These are phyloP conservation scores for Fragaria nilgerrensis DNA, from an alignment of 306 rosid genomes.

Conservation along the genomic window DNA sequence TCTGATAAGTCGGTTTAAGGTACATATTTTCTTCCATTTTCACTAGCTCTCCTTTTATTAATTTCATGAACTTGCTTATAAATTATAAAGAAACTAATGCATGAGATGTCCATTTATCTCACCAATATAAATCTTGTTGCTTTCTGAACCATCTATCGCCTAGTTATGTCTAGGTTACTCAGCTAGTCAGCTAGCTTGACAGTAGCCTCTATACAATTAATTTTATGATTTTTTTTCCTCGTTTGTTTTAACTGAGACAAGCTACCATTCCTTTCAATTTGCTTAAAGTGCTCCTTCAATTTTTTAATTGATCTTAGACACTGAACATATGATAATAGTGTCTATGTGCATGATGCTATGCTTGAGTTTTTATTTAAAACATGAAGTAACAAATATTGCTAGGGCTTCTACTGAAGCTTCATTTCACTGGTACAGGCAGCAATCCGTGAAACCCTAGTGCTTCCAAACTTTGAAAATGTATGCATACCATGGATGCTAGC, in stretches of 20 bases:
- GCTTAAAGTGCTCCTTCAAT: background rate
- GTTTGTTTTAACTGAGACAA: background rate
- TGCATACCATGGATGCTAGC: conserved; percentile 86
- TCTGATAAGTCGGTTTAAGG: conserved; percentile 76
- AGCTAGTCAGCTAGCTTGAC: background rate
- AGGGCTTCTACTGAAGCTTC: conserved; percentile 27
- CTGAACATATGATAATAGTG: background rate
- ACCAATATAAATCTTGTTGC: background rate
- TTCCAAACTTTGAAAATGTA: conserved; percentile 72
- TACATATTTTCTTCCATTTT: conserved; percentile 30
- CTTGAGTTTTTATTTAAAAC: background rate
- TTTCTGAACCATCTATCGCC: background rate
- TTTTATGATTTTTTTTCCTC: background rate
- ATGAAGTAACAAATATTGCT: background rate
- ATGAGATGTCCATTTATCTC: background rate
- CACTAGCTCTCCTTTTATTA: background rate
- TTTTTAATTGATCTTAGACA: background rate
- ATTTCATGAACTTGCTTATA: background rate
- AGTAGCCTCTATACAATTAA: background rate
- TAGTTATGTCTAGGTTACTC: background rate
- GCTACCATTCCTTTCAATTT: background rate
- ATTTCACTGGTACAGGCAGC: conserved; percentile 56
- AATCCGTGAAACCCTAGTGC: conserved; percentile 69
- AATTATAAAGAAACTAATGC: background rate
- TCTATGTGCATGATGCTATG: background rate